phyloP scores from a whole-genome alignment of 371 early-diverging fungal species.

The Phascolomyces articulosus region DNA sequence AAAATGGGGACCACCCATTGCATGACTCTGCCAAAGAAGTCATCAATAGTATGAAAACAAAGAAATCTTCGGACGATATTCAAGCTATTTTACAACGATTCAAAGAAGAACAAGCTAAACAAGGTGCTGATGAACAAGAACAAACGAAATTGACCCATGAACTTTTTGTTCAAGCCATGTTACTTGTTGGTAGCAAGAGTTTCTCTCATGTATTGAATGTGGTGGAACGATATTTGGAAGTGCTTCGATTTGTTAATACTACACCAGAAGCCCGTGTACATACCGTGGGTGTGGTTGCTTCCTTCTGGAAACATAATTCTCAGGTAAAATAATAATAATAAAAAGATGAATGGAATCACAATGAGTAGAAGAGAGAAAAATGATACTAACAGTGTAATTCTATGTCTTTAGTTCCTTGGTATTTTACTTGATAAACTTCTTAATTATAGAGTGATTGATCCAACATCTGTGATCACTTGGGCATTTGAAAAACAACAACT shows the following conservation, averaged over 20 bases:
- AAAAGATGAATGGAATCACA: too few species aligned
- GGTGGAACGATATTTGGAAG: conserved; percentile 79
- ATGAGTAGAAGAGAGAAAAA: neutral
- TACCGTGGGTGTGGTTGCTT: conserved; percentile 75
- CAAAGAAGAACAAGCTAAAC: conserved; percentile 39
- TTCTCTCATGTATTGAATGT: conserved; percentile 92
- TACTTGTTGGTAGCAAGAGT: conserved; percentile 88
- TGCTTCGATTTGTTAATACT: conserved; percentile 66
- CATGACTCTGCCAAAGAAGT: conserved; percentile 63
- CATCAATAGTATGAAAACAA: conserved; percentile 61
- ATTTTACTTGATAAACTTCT: conserved; percentile 90
- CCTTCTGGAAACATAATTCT: conserved; percentile 86
- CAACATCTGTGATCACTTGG: conserved; percentile 79
- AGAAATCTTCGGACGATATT: conserved; percentile 68
- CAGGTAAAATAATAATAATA: conserved; percentile 38
- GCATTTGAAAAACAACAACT: conserved; percentile 65
- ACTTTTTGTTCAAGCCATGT: conserved; percentile 78
- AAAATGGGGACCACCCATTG: conserved; percentile 48
- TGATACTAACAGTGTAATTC: neutral
- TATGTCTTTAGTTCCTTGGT: conserved; percentile 67
- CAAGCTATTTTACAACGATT: conserved; percentile 48
- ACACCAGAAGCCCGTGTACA: conserved; percentile 65
- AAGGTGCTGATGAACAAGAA: conserved; percentile 34
- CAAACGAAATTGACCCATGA: conserved; percentile 63
- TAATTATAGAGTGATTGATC: conserved; percentile 91